Conservation (phyloP, 495 filamentous ascomycete species). For the Penicillium coprophilum region DNA sequence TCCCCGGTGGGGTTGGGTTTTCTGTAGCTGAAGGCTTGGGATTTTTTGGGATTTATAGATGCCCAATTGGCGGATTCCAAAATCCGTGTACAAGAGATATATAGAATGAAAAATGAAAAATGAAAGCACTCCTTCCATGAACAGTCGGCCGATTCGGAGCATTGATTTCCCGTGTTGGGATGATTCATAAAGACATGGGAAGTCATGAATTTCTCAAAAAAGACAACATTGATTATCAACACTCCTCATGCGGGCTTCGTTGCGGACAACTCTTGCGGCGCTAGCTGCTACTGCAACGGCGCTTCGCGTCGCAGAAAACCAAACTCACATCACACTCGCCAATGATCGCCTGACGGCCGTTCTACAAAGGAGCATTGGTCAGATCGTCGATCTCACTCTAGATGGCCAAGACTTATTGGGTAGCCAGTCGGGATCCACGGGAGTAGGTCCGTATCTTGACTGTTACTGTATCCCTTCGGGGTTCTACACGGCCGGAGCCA, state of each 20-base stretch:
- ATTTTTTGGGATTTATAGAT: not conserved
- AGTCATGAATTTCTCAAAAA: not conserved
- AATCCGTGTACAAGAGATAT: not conserved
- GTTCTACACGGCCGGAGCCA: slow-evolving; percentile 52
- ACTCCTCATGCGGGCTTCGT: slow-evolving; percentile 2
- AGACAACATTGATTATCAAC: not conserved
- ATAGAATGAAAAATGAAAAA: too few species aligned
- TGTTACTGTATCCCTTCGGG: slow-evolving; percentile 59
- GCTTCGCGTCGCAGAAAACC: slow-evolving; percentile 28
- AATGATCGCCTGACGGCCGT: slow-evolving; percentile 50
- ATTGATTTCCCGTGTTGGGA: not conserved
- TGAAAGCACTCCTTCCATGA: too few species aligned
- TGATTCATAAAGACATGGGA: not conserved
- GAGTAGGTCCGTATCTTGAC: slow-evolving; percentile 55
- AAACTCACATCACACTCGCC: slow-evolving; percentile 34
- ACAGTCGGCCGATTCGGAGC: not conserved
- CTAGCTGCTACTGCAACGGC: slow-evolving; percentile 18
- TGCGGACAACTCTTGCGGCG: slow-evolving; percentile 6
- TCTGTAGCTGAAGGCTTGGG: not conserved
- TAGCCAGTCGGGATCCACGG: slow-evolving; percentile 41
- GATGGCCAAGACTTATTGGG: slow-evolving; percentile 54
- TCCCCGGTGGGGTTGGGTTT: not conserved
- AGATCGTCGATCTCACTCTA: slow-evolving; percentile 42
- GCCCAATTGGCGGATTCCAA: not conserved
- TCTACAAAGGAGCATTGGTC: slow-evolving; percentile 45